These are phyloP conservation scores for Vanderwaltozyma polyspora DNA, from an alignment of 805 yeast genomes.

Conservation along the genomic window DNA sequence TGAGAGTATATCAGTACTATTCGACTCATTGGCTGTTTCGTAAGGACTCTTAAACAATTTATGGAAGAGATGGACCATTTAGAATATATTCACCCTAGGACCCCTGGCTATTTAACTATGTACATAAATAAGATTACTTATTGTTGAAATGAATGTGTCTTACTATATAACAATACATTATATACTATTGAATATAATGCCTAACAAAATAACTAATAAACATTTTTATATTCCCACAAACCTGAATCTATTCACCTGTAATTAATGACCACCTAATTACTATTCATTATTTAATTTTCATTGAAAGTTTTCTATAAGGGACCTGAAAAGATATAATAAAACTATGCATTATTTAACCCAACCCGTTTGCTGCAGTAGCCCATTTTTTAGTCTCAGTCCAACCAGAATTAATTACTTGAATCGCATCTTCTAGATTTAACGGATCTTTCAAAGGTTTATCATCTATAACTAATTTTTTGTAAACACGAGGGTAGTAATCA, in stretches of 20 bases:
- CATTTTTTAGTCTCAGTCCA: constrained; percentile 75
- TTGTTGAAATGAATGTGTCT: too few species aligned
- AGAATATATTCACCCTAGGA: not conserved
- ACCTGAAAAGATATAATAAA: too few species aligned
- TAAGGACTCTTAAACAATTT: constrained; percentile 5
- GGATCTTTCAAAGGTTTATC: constrained; percentile 57
- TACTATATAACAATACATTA: too few species aligned
- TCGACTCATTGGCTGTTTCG: constrained; percentile 65
- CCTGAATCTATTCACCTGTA: too few species aligned
- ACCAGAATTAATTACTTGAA: constrained; percentile 66
- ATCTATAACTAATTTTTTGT: constrained; percentile 57
- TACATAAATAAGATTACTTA: too few species aligned
- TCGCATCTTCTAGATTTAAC: constrained; percentile 61
- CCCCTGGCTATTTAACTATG: not conserved
- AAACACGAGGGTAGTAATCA: constrained; percentile 50
- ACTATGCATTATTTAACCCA: too few species aligned
- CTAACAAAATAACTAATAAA: too few species aligned
- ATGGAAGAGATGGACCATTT: not conserved
- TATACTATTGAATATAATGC: too few species aligned
- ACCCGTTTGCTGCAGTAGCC: constrained; percentile 41
- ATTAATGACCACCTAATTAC: too few species aligned
- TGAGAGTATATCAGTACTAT: constrained; percentile 85
- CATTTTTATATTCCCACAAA: too few species aligned
- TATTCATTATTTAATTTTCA: too few species aligned
- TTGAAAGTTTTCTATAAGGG: too few species aligned